A percentile compares a stretch with the other conserved stretches of the same genome.
phyloP scores from a whole-genome alignment of 164 flowering plant species.

The Santalum album region DNA sequence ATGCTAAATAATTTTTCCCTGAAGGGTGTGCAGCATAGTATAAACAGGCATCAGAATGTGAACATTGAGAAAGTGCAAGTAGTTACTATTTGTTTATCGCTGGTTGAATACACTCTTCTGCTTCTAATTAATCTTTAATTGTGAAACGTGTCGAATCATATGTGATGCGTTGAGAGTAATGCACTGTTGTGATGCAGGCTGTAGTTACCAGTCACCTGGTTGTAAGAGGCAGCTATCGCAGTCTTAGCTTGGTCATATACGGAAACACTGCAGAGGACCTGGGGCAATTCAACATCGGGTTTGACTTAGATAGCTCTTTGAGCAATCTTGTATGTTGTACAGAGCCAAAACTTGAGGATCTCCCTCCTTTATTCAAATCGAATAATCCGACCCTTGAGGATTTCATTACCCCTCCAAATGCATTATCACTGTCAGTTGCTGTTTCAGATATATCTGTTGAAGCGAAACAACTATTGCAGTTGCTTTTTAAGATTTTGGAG shows the following conservation, averaged over 20 bases:
- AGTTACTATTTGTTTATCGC: too few relatives aligned
- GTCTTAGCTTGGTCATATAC: slow-evolving; percentile 84
- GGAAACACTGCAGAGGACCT: slow-evolving; percentile 96
- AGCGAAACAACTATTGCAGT: slow-evolving; percentile 46
- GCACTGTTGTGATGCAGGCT: slow-evolving; percentile 47
- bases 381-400: slow-evolving; percentile 45
- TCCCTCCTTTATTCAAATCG: slow-evolving; percentile 63
- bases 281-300: slow-evolving; percentile 89
- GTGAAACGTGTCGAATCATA: too few relatives aligned
- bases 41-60: too few relatives aligned
- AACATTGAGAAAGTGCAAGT: too few relatives aligned
- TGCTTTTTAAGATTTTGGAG: slow-evolving; percentile 45
- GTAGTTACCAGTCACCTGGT: slow-evolving; percentile 90
- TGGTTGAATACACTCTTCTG: too few relatives aligned
- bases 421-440: slow-evolving; percentile 33
- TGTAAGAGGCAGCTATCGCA: slow-evolving; percentile 94
- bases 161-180: not conserved
- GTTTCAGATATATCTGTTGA: slow-evolving; percentile 43
- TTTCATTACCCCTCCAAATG: slow-evolving; percentile 34
- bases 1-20: too few relatives aligned
- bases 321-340: slow-evolving; percentile 55
- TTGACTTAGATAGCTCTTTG: slow-evolving; percentile 81
- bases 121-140: too few relatives aligned
- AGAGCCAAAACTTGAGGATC: slow-evolving; percentile 87
- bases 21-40: too few relatives aligned